Percentiles rank a stretch among this genome's conserved stretches.
phyloP scores from a whole-genome alignment of 1,284 basidiomycete genomes.

The Rhodotorula sp. region DNA sequence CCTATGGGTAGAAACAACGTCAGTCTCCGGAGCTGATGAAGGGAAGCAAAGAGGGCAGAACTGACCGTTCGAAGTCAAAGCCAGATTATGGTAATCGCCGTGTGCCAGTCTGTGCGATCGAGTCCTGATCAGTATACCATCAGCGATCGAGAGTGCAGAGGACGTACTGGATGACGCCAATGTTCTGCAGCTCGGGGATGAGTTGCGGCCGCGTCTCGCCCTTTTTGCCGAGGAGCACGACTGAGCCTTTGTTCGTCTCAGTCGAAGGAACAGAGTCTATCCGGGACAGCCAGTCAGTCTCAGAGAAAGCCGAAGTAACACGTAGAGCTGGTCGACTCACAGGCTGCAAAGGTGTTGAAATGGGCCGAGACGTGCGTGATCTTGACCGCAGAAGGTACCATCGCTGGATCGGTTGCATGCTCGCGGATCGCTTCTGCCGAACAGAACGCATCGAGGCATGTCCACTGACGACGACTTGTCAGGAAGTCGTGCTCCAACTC shows the following conservation, averaged over 20 bases:
- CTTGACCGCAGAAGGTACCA: neutral
- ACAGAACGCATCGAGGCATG: conserved; percentile 35
- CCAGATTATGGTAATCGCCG: conserved; percentile 86
- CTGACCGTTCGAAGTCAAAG: conserved; percentile 70
- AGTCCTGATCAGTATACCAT: too few relatives aligned
- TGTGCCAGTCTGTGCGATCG: conserved; percentile 33
- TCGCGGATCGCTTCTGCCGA: conserved; percentile 12
- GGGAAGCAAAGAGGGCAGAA: neutral
- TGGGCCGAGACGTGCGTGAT: conserved; percentile 43
- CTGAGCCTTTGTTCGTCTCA: conserved; percentile 6
- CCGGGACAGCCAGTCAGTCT: too few relatives aligned
- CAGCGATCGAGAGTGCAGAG: neutral
- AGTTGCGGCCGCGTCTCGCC: conserved; percentile 24
- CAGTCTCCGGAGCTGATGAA: too few relatives aligned
- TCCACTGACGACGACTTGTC: conserved; percentile 29
- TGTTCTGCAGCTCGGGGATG: conserved; percentile 39
- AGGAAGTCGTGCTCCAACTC: conserved; percentile 28
- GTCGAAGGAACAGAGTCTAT: conserved; percentile 29
- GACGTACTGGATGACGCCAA: conserved; percentile 43
- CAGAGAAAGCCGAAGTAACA: too few relatives aligned
- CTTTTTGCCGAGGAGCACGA: conserved; percentile 40
- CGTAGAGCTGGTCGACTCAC: too few relatives aligned
- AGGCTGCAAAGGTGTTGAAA: conserved; percentile 41
- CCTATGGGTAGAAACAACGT: conserved; percentile 5
- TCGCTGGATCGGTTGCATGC: neutral